Base-by-base conservation (phyloP, 2,329 filamentous ascomycete genomes). In the Aspergillus fructus region DNA sequence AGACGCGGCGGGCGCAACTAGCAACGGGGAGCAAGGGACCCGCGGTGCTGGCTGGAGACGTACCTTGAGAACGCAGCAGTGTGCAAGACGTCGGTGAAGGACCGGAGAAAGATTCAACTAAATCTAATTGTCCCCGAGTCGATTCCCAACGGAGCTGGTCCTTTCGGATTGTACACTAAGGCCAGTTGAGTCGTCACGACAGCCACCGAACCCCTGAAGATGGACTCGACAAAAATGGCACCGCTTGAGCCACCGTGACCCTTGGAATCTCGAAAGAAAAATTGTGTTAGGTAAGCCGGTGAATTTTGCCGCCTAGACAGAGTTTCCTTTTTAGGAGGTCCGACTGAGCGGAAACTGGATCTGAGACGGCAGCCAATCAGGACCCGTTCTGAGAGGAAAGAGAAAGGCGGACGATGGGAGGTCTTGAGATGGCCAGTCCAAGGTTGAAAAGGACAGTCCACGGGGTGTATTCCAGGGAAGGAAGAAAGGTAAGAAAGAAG, bases 121-220 rank as follows among this genome's bases (percentile, higher is more conserved):
- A 40, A 27, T 12, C 19, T 37, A 39, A 23, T 30, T 30, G 34
- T 17, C 41, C 55, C 49, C 34, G 37, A 40, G 17, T 17, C 49
- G 42, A 45, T 49, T 54, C 39, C 45, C 55, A 50, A 54, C 55
- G 41, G 47, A 49, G 23, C 39, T 53, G n/a, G 50, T 54, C 30
- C 21, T 58, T 30, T 43, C 17, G 7, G n/a, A 46, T 37, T 53
- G 21, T 41, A 42, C 24, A 39, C 30, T 40, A 40, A 27, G 42
- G 47, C 45, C 53, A 30, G 47, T 55, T 46, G 45, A 49, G 39
- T 49, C 30, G 49, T 49, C 45, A 41, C 27, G 8, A 30, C 45
- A 48, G 46, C 53, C 53, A 50, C 51, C 34, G 49, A 56, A 41
- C 59, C 59, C 59, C 59, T 59, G 56, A 59, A 49, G 59, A 54